phyloP scores from a whole-genome alignment of 305 asterid species.

The Coffea humblotiana region DNA sequence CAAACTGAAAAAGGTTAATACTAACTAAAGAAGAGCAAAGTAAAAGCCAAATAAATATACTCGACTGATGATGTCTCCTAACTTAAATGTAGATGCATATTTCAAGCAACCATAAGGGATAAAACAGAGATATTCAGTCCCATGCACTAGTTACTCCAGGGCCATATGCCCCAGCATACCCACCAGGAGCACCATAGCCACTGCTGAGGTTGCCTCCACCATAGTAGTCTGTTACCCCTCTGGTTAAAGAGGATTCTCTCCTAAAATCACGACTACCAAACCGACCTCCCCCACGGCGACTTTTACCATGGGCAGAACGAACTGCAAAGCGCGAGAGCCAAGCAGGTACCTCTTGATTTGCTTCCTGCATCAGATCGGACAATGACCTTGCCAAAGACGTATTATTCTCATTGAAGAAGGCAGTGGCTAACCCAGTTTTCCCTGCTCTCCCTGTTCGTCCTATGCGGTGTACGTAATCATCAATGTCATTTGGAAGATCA shows the following conservation, averaged over 20 bases:
- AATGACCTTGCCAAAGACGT: conserved; percentile 69
- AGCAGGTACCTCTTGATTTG: conserved; percentile 93
- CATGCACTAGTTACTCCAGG: conserved; percentile 79
- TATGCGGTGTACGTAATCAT: conserved; percentile 89
- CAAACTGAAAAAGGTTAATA: conserved; percentile 26
- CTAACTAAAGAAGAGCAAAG: conserved; percentile 10
- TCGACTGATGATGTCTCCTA: conserved; percentile 14
- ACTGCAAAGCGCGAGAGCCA: conserved; percentile 84
- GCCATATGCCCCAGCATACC: conserved; percentile 54
- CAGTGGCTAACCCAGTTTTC: conserved; percentile 84
- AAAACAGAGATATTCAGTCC: conserved; percentile 42
- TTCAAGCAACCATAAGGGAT: conserved; percentile 13
- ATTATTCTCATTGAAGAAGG: conserved; percentile 83
- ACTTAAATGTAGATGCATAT: conserved; percentile 7
- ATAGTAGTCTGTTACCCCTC: conserved; percentile 56
- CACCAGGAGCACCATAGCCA: conserved; percentile 42
- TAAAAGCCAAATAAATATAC: conserved; percentile 13
- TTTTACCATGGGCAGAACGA: conserved; percentile 46
- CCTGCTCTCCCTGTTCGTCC: conserved; percentile 98
- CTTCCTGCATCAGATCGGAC: conserved; percentile 86
- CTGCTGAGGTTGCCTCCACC: conserved; percentile 36
- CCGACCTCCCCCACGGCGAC: conserved; percentile 71
- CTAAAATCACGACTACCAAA: conserved; percentile 87
- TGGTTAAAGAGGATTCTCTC: conserved; percentile 48
- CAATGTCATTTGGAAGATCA: conserved; percentile 88